Percentiles rank a stretch among this genome's conserved stretches.
Conservation (phyloP, 2,329 filamentous ascomycete species). For the Aspergillus fumigatus region DNA sequence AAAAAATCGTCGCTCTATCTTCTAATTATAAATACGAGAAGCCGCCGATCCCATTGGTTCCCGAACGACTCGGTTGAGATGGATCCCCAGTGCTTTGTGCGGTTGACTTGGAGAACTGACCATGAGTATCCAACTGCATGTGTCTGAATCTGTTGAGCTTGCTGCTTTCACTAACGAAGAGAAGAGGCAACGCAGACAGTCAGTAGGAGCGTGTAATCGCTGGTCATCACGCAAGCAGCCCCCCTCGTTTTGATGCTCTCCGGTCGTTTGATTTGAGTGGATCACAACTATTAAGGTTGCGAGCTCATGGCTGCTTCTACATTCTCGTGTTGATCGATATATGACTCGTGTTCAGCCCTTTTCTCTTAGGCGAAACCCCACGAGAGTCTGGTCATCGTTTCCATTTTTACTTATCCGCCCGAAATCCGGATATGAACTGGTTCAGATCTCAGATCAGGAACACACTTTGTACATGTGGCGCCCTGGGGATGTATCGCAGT, state of each 20-base stretch:
- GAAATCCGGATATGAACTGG: background rate
- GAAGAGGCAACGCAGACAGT: background rate
- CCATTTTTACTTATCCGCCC: background rate
- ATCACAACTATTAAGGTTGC: background rate
- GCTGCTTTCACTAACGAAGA: background rate
- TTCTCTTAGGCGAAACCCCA: background rate
- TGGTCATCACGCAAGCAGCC: background rate
- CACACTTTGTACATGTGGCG: background rate
- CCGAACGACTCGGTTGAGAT: background rate
- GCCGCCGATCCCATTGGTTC: conserved; percentile 7
- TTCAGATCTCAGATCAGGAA: background rate
- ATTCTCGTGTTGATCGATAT: background rate
- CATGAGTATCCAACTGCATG: background rate
- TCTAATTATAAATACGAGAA: conserved; percentile 19
- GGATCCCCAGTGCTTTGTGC: background rate
- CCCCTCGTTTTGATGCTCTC: background rate
- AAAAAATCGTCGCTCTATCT: conserved; percentile 8
- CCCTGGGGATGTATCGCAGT: background rate
- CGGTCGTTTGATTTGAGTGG: background rate
- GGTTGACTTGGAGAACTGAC: background rate
- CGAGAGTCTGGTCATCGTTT: background rate
- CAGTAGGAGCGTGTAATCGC: background rate
- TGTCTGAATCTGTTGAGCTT: background rate
- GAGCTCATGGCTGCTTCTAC: background rate
- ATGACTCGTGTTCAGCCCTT: background rate